Percentiles rank a stretch among this genome's conserved stretches.
These are phyloP conservation scores for Omphalotus olearius DNA, from an alignment of 1,284 basidiomycete species.

Conservation along the genomic window DNA sequence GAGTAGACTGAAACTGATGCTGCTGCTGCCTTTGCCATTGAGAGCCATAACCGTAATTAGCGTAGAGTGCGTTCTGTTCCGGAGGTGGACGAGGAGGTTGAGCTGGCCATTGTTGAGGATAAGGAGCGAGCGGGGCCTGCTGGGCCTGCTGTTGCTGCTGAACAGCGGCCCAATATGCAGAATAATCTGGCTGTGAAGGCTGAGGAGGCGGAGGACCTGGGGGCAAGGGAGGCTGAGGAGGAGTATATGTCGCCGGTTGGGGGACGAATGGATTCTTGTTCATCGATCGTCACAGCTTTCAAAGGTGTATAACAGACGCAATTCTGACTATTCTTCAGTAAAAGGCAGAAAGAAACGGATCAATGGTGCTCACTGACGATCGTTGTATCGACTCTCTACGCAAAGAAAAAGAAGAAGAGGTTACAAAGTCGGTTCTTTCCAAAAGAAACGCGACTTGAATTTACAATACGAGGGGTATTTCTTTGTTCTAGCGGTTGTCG, in stretches of 20 bases:
- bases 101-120: constrained; percentile 63
- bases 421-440: not conserved
- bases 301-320: not conserved
- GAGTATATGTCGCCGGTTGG: constrained; percentile 53
- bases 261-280: constrained; percentile 80
- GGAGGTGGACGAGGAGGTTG: constrained; percentile 59
- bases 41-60: constrained; percentile 79
- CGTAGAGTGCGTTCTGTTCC: constrained; percentile 75
- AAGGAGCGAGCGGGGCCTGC: constrained; percentile 42
- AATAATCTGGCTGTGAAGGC: constrained; percentile 66
- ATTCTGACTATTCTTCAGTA: not conserved
- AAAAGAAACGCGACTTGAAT: too few species aligned
- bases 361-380: not conserved
- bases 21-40: constrained; percentile 63
- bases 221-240: constrained; percentile 71
- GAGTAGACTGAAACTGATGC: constrained; percentile 51
- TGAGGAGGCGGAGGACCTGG: constrained; percentile 73
- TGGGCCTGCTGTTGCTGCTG: constrained; percentile 43
- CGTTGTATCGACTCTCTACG: not conserved
- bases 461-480: too few species aligned
- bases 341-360: not conserved
- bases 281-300: constrained; percentile 33
- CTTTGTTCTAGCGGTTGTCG: too few species aligned
- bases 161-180: constrained; percentile 67
- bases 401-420: not conserved